Evolutionary conservation across 345 rosid species (phyloP).

Genomic region (Gossypium australe): DNA sequence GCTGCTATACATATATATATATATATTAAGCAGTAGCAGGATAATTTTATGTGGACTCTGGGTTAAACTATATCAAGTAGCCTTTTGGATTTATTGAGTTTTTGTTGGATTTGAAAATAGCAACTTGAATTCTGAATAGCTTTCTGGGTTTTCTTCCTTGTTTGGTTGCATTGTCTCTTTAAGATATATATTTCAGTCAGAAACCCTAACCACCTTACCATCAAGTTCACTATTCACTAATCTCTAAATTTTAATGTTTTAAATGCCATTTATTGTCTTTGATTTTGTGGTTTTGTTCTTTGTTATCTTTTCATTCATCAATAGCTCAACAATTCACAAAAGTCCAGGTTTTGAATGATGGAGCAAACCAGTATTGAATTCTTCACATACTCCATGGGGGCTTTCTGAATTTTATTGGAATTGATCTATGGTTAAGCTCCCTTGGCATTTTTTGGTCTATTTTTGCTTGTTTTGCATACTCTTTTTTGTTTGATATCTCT

Average conservation of each 20-base stretch:
- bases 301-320: slow-evolving; percentile 32
- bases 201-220: slow-evolving; percentile 35
- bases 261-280: slow-evolving; percentile 32
- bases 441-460: slow-evolving; percentile 27
- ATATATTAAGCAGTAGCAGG: slow-evolving; percentile 1
- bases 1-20: slow-evolving; percentile 18
- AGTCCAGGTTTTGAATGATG: slow-evolving; percentile 38
- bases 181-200: slow-evolving; percentile 28
- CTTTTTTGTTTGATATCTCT: slow-evolving; percentile 21
- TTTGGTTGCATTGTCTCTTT: slow-evolving; percentile 37
- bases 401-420: slow-evolving; percentile 34
- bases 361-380: slow-evolving; percentile 46
- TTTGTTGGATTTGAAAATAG: slow-evolving; percentile 41
- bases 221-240: slow-evolving; percentile 24
- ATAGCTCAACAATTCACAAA: slow-evolving; percentile 48
- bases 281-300: slow-evolving; percentile 37
- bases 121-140: slow-evolving; percentile 26
- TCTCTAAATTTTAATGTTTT: slow-evolving; percentile 15
- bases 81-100: slow-evolving; percentile 23
- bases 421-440: slow-evolving; percentile 32
- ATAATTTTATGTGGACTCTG: slow-evolving; percentile 38
- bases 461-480: slow-evolving; percentile 22
- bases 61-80: slow-evolving; percentile 38
- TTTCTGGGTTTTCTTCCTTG: slow-evolving; percentile 38
- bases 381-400: slow-evolving; percentile 31